These are phyloP conservation scores for Pichia sp. DNA, from an alignment of 1,139 yeast genomes.

Conservation along the genomic window DNA sequence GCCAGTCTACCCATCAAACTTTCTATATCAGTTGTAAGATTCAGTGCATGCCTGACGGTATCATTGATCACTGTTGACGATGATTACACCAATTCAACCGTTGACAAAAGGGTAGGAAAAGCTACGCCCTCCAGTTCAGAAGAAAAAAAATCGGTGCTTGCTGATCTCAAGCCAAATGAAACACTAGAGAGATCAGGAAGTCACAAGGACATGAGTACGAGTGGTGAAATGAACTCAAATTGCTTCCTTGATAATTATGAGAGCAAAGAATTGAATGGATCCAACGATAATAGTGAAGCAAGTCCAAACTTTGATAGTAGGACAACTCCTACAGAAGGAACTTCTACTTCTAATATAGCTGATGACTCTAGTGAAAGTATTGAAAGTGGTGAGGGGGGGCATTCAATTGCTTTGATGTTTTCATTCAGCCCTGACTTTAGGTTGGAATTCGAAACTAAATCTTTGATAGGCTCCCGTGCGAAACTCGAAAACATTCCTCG, in stretches of 20 bases:
- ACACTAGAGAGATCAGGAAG: neutral
- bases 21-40: slow-evolving; percentile 83
- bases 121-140: neutral
- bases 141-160: neutral
- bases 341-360: neutral
- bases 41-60: slow-evolving; percentile 87
- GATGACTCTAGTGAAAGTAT: neutral
- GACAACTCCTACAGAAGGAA: neutral
- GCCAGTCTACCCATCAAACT: slow-evolving; percentile 83
- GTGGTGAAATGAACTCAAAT: neutral
- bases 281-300: neutral
- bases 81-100: neutral
- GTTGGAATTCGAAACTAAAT: slow-evolving; percentile 78
- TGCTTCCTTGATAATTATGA: neutral
- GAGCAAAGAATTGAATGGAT: neutral
- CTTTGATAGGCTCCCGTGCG: slow-evolving; percentile 88
- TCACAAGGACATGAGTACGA: neutral
- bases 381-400: slow-evolving; percentile 9
- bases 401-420: slow-evolving; percentile 67
- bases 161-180: neutral
- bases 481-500: slow-evolving; percentile 92
- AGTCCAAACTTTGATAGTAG: neutral
- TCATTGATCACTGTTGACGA: slow-evolving; percentile 50
- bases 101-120: slow-evolving; percentile 9
- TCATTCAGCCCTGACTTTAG: slow-evolving; percentile 89